Percentiles rank a stretch among this genome's conserved stretches.
phyloP scores from a whole-genome alignment of 768 basidiomycete species.

The Suillus paluster region DNA sequence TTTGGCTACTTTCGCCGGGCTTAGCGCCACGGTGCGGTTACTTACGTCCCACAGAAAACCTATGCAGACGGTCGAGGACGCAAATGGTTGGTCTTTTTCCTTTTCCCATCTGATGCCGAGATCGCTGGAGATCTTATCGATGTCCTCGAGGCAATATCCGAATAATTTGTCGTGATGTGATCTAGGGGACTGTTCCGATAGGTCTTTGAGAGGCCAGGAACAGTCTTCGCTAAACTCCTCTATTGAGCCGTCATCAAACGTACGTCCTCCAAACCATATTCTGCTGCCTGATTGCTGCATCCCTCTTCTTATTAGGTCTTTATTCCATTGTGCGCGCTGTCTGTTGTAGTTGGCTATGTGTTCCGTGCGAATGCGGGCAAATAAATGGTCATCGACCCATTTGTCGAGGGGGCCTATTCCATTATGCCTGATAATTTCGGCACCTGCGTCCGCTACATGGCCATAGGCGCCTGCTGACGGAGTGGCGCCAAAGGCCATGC shows the following conservation, averaged over 20 bases:
- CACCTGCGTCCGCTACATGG: constrained; percentile 30
- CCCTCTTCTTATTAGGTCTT: constrained; percentile 7
- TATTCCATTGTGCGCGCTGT: not conserved
- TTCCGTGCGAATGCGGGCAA: constrained; percentile 12
- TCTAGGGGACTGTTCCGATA: constrained; percentile 25
- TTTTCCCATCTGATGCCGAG: constrained; percentile 39
- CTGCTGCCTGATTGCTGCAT: constrained; percentile 13
- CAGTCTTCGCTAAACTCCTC: constrained; percentile 27
- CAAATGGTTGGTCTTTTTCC: constrained; percentile 35
- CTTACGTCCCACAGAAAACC: constrained; percentile 40
- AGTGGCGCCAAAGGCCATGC: constrained; percentile 28
- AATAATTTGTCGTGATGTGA: constrained; percentile 25
- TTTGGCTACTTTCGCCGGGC: constrained; percentile 28
- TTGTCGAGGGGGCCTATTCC: constrained; percentile 30
- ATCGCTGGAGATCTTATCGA: constrained; percentile 37
- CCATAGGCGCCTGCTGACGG: constrained; percentile 34
- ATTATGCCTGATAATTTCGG: constrained; percentile 24
- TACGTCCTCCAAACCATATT: constrained; percentile 27
- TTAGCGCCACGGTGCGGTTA: constrained; percentile 25
- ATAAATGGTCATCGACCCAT: constrained; percentile 8
- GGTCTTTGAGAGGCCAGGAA: constrained; percentile 20
- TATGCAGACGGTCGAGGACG: constrained; percentile 25
- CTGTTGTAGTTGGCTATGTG: not conserved
- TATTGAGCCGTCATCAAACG: constrained; percentile 1
- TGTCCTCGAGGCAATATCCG: constrained; percentile 36